Conservation (phyloP, 2,329 filamentous ascomycete genomes). For the Cladophialophora carrionii region DNA sequence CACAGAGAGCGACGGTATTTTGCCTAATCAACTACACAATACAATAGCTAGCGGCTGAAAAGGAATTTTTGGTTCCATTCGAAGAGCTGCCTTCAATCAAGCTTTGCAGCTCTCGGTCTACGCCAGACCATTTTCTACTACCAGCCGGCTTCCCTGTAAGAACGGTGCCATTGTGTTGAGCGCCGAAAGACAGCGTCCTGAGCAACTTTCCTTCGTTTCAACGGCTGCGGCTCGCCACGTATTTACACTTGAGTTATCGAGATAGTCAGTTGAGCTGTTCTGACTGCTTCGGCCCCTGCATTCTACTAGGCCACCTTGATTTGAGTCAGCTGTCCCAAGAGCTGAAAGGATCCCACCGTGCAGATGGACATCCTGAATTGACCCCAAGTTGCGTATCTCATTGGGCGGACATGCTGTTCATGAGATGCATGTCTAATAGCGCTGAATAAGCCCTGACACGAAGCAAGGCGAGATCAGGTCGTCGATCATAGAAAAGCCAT, state of each 20-base stretch:
- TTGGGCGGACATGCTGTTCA: background rate
- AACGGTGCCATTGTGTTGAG: too few species aligned
- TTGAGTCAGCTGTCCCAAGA: background rate
- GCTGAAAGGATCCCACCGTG: background rate
- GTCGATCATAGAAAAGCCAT: background rate
- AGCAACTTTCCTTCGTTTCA: too few species aligned
- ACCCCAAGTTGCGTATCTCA: background rate
- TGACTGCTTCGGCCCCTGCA: too few species aligned
- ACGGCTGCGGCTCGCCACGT: background rate
- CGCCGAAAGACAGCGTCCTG: too few species aligned
- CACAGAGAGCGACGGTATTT: background rate
- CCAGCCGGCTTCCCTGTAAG: too few species aligned
- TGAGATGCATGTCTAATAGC: background rate
- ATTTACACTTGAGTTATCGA: background rate
- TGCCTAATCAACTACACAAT: conserved; percentile 1
- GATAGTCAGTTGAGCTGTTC: background rate
- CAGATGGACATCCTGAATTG: background rate
- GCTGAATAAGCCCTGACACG: conserved; percentile 4
- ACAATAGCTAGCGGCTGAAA: conserved; percentile 3
- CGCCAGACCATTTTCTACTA: too few species aligned
- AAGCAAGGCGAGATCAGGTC: background rate
- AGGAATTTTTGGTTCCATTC: background rate
- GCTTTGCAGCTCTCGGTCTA: background rate
- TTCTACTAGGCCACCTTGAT: background rate
- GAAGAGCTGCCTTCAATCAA: background rate